Percentiles rank a stretch among this genome's conserved stretches.
Conservation (phyloP, 768 basidiomycete genomes). For the Dictyophora rubrovolvata region DNA sequence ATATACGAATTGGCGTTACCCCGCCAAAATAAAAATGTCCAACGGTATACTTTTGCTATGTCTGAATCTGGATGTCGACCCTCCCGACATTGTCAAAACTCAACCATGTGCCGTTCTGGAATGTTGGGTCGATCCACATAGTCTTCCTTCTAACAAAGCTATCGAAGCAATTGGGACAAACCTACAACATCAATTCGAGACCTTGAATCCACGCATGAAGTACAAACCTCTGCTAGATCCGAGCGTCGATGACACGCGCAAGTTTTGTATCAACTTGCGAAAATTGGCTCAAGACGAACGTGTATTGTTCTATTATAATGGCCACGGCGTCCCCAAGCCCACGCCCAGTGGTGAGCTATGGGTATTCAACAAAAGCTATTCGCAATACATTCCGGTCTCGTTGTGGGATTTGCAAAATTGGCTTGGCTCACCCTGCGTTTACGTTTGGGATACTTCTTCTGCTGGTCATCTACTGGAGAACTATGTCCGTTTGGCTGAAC, state of each 20-base stretch:
- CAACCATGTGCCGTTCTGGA: conserved; percentile 91
- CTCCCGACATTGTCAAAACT: conserved; percentile 95
- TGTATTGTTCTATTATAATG: conserved; percentile 94
- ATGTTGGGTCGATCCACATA: conserved; percentile 96
- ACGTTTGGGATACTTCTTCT: conserved; percentile 99
- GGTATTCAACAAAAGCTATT: conserved; percentile 97
- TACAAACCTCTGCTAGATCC: conserved; percentile 96
- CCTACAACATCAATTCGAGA: conserved; percentile 91
- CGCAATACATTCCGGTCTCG: conserved; percentile 96
- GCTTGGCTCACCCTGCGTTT: conserved; percentile 91
- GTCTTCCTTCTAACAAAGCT: conserved; percentile 85
- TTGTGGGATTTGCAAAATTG: conserved; percentile 88
- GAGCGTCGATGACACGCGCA: conserved; percentile 84
- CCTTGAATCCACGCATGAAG: conserved; percentile 83
- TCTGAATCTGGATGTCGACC: conserved; percentile 94
- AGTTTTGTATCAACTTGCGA: conserved; percentile 73
- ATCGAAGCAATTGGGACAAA: conserved; percentile 90
- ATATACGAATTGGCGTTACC: conserved; percentile 70
- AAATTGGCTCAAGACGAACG: conserved; percentile 90
- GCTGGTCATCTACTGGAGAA: conserved; percentile 89
- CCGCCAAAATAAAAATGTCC: conserved; percentile 83
- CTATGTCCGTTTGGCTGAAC: conserved; percentile 71
- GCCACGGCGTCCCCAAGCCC: conserved; percentile 95
- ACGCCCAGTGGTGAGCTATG: conserved; percentile 93
- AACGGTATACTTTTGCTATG: conserved; percentile 86